These are phyloP conservation scores for Cyberlindnera veronae DNA, from an alignment of 805 yeast species.

Conservation along the genomic window DNA sequence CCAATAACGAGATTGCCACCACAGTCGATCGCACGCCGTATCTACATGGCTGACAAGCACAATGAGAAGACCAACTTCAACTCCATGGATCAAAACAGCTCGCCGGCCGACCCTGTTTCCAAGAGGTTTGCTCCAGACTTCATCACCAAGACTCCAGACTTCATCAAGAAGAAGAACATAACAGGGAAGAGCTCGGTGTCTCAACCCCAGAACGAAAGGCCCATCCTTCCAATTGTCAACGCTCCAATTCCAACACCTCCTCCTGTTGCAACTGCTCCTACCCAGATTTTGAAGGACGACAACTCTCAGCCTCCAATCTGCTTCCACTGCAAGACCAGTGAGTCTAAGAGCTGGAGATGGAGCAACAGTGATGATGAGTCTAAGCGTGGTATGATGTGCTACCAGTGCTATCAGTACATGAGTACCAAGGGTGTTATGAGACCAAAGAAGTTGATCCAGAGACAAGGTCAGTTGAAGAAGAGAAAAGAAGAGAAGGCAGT, in stretches of 20 bases:
- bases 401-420: conserved; percentile 24
- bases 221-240: no score
- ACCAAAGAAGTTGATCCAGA: conserved; percentile 19
- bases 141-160: conserved; percentile 16
- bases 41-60: conserved; percentile 26
- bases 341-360: conserved; percentile 29
- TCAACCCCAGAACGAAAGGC: not conserved
- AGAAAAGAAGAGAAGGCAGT: conserved; percentile 4
- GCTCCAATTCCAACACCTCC: no score
- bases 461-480: conserved; percentile 10
- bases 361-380: conserved; percentile 23
- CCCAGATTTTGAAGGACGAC: conserved; percentile 2
- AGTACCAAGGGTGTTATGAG: conserved; percentile 26
- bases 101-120: conserved; percentile 12
- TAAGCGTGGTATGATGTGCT: conserved; percentile 25
- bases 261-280: not conserved
- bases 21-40: conserved; percentile 28
- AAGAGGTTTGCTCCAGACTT: conserved; percentile 29
- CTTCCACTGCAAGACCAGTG: conserved; percentile 25
- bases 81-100: conserved; percentile 9
- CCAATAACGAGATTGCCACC: conserved; percentile 24
- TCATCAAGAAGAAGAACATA: conserved; percentile 1
- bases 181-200: not conserved
- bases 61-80: conserved; percentile 11
- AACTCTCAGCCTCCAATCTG: conserved; percentile 22